Evolutionary conservation across 2,329 filamentous ascomycete genomes (phyloP).

Genomic region (Penicillium polonicum): DNA sequence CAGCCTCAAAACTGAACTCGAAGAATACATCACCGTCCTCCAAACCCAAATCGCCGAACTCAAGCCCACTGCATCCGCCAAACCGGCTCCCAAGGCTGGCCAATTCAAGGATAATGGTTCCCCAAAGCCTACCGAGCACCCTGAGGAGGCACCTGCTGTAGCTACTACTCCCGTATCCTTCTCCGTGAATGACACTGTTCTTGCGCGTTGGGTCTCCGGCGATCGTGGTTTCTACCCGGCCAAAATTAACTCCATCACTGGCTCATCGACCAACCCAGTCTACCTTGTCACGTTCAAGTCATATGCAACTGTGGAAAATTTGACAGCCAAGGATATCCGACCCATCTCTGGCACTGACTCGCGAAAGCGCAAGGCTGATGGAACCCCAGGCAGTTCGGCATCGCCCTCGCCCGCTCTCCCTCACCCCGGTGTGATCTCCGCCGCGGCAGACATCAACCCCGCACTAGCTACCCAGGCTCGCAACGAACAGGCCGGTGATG

Average conservation of each 20-base stretch:
- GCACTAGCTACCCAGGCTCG: conserved; percentile 63
- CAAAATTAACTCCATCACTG: conserved; percentile 89
- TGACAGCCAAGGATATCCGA: conserved; percentile 79
- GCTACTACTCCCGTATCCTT: conserved; percentile 59
- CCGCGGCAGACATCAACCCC: conserved; percentile 65
- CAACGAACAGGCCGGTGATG: conserved; percentile 62
- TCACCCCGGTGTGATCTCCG: conserved; percentile 61
- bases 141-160: conserved; percentile 52
- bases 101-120: conserved; percentile 71
- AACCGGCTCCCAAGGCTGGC: conserved; percentile 62
- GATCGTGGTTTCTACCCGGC: conserved; percentile 91
- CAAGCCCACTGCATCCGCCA: conserved; percentile 57
- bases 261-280: conserved; percentile 83
- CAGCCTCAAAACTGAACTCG: conserved; percentile 74
- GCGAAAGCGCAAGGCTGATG: conserved; percentile 84
- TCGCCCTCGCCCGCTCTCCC: conserved; percentile 44
- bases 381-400: conserved; percentile 56
- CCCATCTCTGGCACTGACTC: conserved; percentile 66
- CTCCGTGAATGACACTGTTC: conserved; percentile 82
- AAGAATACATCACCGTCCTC: conserved; percentile 75
- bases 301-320: conserved; percentile 76
- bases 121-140: conserved; percentile 45
- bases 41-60: conserved; percentile 79
- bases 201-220: conserved; percentile 86
- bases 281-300: conserved; percentile 95